Evolutionary conservation across 2,329 filamentous ascomycete genomes (phyloP), one percentile per base, ranked within the genome.

Genomic region (Didymella exigua): DNA sequence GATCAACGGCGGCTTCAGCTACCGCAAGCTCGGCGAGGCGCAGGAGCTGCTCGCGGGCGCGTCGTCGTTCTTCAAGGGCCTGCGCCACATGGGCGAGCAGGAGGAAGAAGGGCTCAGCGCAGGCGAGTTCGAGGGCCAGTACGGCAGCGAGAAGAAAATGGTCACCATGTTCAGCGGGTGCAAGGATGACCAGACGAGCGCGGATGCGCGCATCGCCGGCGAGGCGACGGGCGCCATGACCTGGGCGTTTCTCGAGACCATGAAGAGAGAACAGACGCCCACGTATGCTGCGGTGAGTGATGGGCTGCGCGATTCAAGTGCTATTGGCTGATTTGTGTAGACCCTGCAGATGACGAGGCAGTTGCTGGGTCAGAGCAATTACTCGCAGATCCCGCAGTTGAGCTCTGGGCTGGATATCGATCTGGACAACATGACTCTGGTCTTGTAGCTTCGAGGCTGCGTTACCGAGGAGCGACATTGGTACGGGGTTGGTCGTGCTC

Each of bases 101-200:
- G 73, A 81, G 41, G 78, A 83, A 52, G 78, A 83, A 42, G 73
- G 74, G 0, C 59, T 76, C 33, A 49, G 60, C 4, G 66, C 61
- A 1, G 71, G 75, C 14, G 63, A 70, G 52, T 78, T 78, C 58
- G 75, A 70, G 31, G 74, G 78, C 13, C 78, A 81, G 59, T 81
- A 77, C 67, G 72, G 69, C 0, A 70, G 69, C 47, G 79, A 82
- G 61, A 68, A 73, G 23, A 81, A 79, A 62, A 75, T 76, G 56
- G 80, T 81, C 1, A 81, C 76, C 5, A 82, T 83, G 81, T 81
- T 81, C 48, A 74, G 68, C 29, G 81, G 81, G 2, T 83, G 81
- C 55, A 71, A 75, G 43, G 81, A 82, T 62, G 79, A 82, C 42
- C 79, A 82, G 51, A 82, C 80, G 1, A 77, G 73, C 46, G 80